Conservation (phyloP, 2,329 filamentous ascomycete species). For the Davidsoniella neocaledoniae region DNA sequence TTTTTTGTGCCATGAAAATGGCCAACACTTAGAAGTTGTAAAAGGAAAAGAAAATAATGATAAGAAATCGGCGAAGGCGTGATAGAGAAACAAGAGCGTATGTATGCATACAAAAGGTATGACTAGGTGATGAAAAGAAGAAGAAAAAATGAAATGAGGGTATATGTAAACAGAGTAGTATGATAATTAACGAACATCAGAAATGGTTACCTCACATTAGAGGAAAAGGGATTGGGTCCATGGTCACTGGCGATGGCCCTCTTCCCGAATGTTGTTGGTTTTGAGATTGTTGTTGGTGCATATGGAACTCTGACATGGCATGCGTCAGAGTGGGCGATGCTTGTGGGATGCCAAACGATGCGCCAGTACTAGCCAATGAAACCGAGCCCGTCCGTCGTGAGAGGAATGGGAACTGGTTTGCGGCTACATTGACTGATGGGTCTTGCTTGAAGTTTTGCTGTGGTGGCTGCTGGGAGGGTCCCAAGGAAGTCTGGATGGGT, state of each 20-base stretch:
- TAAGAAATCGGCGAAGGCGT: too few relatives aligned
- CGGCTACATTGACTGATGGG: background rate
- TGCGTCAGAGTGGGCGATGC: constrained; percentile 2
- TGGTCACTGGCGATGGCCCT: background rate
- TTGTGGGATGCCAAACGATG: background rate
- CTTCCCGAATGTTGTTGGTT: background rate
- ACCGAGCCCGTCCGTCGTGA: background rate
- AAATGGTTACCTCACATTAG: background rate
- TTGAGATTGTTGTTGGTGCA: background rate
- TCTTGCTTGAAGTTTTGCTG: constrained; percentile 3
- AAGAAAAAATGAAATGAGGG: too few relatives aligned
- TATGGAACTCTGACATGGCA: constrained; percentile 5
- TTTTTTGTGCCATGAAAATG: too few relatives aligned
- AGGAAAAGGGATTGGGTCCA: constrained; percentile 5
- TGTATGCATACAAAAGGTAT: too few relatives aligned
- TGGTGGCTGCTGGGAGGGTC: background rate
- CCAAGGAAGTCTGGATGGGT: background rate
- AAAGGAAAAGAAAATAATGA: too few relatives aligned
- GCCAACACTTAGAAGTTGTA: too few relatives aligned
- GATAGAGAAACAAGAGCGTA: too few relatives aligned
- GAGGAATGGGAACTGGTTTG: background rate
- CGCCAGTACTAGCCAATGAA: background rate
- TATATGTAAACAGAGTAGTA: too few relatives aligned
- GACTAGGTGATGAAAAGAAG: too few relatives aligned
- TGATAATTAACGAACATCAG: too few relatives aligned